Conservation (phyloP, 805 yeast genomes). For the Metschnikowia santaceciliae region DNA sequence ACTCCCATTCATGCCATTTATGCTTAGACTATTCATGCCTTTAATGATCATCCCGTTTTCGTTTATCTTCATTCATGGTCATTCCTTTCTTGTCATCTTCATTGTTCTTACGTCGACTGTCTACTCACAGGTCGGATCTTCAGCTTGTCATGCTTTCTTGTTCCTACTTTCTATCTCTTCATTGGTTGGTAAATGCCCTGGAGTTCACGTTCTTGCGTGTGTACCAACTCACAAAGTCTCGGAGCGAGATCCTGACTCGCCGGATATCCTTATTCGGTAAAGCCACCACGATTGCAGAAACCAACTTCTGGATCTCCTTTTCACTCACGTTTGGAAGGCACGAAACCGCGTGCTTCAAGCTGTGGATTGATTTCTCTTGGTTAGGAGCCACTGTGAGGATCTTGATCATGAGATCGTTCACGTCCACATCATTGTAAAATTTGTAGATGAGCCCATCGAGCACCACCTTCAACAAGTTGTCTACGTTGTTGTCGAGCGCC, state of each 20-base stretch:
- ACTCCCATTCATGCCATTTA: too few relatives aligned
- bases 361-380: constrained; percentile 41
- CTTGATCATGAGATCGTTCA: constrained; percentile 68
- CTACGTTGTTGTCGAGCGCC: constrained; percentile 47
- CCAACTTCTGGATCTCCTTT: constrained; percentile 64
- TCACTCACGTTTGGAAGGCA: constrained; percentile 62
- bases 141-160: neutral
- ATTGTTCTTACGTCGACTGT: too few relatives aligned
- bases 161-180: neutral
- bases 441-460: constrained; percentile 65
- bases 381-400: constrained; percentile 50
- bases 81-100: too few relatives aligned
- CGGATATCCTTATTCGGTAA: constrained; percentile 66
- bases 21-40: too few relatives aligned
- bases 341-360: constrained; percentile 58
- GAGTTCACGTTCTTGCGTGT: constrained; percentile 61
- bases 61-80: too few relatives aligned
- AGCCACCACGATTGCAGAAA: constrained; percentile 54
- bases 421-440: constrained; percentile 72
- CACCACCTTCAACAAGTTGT: constrained; percentile 47
- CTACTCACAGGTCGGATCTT: neutral
- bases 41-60: too few relatives aligned
- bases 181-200: constrained; percentile 7
- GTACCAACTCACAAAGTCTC: constrained; percentile 82
- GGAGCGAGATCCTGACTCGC: constrained; percentile 64